Evolutionary conservation across 1,284 basidiomycete genomes (phyloP).

Genomic region (Gomphus bonarii): DNA sequence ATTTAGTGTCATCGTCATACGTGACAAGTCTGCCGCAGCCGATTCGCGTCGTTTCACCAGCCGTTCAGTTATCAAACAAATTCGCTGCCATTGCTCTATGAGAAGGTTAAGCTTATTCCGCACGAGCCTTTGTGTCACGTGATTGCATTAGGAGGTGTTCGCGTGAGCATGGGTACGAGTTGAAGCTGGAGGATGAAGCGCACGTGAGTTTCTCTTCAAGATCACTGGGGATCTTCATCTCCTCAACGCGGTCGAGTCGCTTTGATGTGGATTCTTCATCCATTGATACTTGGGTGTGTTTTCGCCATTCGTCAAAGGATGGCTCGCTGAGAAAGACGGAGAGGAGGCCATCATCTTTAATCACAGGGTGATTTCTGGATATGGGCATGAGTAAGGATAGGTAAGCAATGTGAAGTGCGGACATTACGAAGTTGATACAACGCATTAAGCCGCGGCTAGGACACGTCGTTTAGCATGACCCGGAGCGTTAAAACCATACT

Average conservation of each 20-base stretch:
- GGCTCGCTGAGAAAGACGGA: constrained; percentile 72
- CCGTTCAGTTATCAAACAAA: constrained; percentile 76
- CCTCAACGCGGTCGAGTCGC: constrained; percentile 72
- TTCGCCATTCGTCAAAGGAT: constrained; percentile 81
- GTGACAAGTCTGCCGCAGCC: constrained; percentile 73
- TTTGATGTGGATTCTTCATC: constrained; percentile 84
- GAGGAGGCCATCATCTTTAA: constrained; percentile 79
- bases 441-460: constrained; percentile 71
- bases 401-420: constrained; percentile 18
- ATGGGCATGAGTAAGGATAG: background rate
- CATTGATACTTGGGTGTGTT: constrained; percentile 55
- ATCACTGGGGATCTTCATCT: constrained; percentile 87
- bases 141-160: background rate
- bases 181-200: constrained; percentile 18
- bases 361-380: constrained; percentile 76
- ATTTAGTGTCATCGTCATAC: constrained; percentile 72
- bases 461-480: constrained; percentile 2
- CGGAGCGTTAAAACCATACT: constrained; percentile 7
- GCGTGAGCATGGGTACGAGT: constrained; percentile 2
- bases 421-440: constrained; percentile 74
- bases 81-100: constrained; percentile 86
- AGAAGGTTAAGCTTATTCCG: constrained; percentile 61
- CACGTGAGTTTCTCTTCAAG: constrained; percentile 81
- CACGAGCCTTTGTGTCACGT: constrained; percentile 38
- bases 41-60: constrained; percentile 79